phyloP scores from a whole-genome alignment of 441 rosid species.

The Syzygium malaccense region DNA sequence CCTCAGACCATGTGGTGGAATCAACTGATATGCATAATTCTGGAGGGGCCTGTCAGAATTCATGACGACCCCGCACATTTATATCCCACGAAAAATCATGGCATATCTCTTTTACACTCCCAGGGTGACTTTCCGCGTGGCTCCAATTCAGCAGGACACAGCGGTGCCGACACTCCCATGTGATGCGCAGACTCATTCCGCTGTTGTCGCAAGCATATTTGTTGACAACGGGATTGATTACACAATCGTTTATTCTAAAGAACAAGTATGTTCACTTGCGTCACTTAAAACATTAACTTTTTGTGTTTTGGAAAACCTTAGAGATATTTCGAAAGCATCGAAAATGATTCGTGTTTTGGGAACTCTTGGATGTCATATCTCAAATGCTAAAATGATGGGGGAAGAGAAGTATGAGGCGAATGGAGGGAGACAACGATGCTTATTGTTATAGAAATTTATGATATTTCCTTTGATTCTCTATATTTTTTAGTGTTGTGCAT shows the following conservation, averaged over 20 bases:
- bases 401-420: not conserved
- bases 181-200: not conserved
- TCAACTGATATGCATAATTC: no score
- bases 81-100: not conserved
- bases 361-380: not conserved
- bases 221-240: no score
- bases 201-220: not conserved
- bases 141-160: not conserved
- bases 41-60: no score
- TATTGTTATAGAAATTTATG: not conserved
- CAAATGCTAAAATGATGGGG: not conserved
- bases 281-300: no score
- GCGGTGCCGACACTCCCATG: not conserved
- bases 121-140: not conserved
- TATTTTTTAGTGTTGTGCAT: not conserved
- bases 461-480: not conserved
- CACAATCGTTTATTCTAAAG: no score
- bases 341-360: not conserved
- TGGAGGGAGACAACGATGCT: not conserved
- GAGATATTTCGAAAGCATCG: no score
- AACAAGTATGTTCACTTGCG: no score
- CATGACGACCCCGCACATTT: no score
- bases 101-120: not conserved
- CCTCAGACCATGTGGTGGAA: not conserved
- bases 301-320: no score